Conservation (phyloP, 257 asterid species). For the Solanum gracilifrons region DNA sequence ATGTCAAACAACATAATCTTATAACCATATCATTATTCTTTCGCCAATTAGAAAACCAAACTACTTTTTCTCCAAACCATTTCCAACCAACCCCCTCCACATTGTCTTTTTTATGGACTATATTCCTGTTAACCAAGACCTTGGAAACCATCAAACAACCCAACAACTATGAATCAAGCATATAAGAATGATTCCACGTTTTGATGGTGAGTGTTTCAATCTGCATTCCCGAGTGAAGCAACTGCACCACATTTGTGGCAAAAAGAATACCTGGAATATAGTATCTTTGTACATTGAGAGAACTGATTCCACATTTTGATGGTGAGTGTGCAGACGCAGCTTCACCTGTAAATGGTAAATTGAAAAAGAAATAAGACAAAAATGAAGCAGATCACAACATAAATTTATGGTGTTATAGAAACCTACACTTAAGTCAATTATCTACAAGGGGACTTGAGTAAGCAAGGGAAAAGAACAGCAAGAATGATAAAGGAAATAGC, state of each 20-base stretch:
- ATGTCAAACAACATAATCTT: neutral
- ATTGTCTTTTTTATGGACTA: neutral
- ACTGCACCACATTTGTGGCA: neutral
- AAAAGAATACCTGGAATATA: constrained; percentile 44
- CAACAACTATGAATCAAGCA: neutral
- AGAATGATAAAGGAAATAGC: neutral
- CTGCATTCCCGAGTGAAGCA: neutral
- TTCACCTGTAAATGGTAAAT: constrained; percentile 45
- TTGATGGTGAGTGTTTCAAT: neutral
- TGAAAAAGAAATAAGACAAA: neutral
- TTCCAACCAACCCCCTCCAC: neutral
- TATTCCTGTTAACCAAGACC: neutral
- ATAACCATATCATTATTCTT: neutral
- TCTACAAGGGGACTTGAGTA: neutral
- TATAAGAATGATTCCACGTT: neutral
- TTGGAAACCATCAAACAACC: neutral
- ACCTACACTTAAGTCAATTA: neutral
- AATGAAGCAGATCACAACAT: neutral
- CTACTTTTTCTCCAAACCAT: neutral
- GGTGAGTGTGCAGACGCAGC: constrained; percentile 74
- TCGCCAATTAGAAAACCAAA: neutral
- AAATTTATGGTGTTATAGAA: neutral
- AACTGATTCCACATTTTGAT: constrained; percentile 76
- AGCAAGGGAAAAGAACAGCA: neutral
- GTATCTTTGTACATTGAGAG: constrained; percentile 63